Percentiles rank a stretch among this genome's conserved stretches.
These are phyloP conservation scores for Podaxis sp. DNA, from an alignment of 768 basidiomycete species.

Conservation along the genomic window DNA sequence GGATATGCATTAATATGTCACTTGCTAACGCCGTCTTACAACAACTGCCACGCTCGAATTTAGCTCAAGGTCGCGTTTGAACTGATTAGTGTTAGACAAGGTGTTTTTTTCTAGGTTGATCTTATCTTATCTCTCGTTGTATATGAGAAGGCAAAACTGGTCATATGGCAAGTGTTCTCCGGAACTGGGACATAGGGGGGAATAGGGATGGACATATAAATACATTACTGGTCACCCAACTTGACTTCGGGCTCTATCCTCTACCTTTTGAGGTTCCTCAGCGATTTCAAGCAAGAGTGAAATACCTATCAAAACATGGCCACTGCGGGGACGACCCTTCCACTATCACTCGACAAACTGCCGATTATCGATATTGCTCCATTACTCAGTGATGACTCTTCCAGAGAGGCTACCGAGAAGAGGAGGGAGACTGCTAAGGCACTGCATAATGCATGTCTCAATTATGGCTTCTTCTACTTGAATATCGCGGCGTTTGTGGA, in stretches of 20 bases:
- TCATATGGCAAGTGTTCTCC: background rate
- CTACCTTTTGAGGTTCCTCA: background rate
- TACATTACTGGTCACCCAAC: background rate
- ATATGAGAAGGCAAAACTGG: background rate
- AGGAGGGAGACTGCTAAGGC: constrained; percentile 50
- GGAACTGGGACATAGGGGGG: background rate
- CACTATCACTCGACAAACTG: constrained; percentile 30
- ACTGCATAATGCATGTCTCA: constrained; percentile 70
- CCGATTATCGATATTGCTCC: constrained; percentile 77
- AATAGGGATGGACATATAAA: background rate
- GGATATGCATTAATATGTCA: too few relatives aligned
- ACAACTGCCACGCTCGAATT: background rate
- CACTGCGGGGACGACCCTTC: background rate
- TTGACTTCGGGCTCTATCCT: background rate
- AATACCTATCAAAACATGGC: background rate
- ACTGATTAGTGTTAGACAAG: background rate
- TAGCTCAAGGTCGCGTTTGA: background rate
- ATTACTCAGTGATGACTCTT: constrained; percentile 42
- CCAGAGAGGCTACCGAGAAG: constrained; percentile 31
- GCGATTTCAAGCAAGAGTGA: background rate
- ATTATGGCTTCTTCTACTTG: constrained; percentile 90
- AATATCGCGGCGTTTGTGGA: constrained; percentile 63
- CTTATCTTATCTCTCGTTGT: background rate
- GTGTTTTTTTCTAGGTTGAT: background rate
- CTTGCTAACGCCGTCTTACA: background rate